These are phyloP conservation scores for Pseudotulostoma volvatum DNA, from an alignment of 495 filamentous ascomycete genomes.

Conservation along the genomic window DNA sequence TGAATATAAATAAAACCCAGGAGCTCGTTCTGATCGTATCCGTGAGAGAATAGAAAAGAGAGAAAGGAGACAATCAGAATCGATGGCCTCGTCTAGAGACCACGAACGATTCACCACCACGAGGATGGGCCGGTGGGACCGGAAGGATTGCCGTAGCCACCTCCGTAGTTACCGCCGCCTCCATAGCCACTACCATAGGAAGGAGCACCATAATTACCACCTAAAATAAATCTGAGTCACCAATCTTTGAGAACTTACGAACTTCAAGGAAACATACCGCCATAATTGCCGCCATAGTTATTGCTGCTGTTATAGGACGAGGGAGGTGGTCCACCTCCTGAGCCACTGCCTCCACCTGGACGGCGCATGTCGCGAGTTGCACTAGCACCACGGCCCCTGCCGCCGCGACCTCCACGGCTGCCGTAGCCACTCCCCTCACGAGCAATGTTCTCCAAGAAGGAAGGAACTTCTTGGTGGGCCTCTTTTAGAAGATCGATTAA, in stretches of 20 bases:
- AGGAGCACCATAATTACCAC: slow-evolving; percentile 32
- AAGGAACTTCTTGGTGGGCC: slow-evolving; percentile 88
- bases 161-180: slow-evolving; percentile 32
- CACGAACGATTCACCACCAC: slow-evolving; percentile 75
- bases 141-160: slow-evolving; percentile 71
- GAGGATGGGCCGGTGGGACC: slow-evolving; percentile 67
- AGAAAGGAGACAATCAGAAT: slow-evolving; percentile 32
- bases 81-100: slow-evolving; percentile 30
- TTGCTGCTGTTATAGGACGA: slow-evolving; percentile 36
- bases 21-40: slow-evolving; percentile 33
- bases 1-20: slow-evolving; percentile 19
- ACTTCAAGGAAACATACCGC: too few species aligned
- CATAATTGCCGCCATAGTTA: slow-evolving; percentile 31
- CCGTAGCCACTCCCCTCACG: slow-evolving; percentile 76
- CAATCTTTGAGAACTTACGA: background rate
- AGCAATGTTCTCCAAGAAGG: slow-evolving; percentile 89
- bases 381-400: slow-evolving; percentile 45
- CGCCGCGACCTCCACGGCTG: slow-evolving; percentile 52
- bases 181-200: slow-evolving; percentile 36
- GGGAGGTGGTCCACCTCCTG: slow-evolving; percentile 24
- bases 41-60: slow-evolving; percentile 23
- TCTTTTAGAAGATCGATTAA: slow-evolving; percentile 93
- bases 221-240: background rate
- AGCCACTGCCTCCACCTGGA: slow-evolving; percentile 13
- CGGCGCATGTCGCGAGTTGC: slow-evolving; percentile 87